Base-by-base conservation (phyloP, 192 early-diverging fungal species). In the Entomortierella chlamydospora region DNA sequence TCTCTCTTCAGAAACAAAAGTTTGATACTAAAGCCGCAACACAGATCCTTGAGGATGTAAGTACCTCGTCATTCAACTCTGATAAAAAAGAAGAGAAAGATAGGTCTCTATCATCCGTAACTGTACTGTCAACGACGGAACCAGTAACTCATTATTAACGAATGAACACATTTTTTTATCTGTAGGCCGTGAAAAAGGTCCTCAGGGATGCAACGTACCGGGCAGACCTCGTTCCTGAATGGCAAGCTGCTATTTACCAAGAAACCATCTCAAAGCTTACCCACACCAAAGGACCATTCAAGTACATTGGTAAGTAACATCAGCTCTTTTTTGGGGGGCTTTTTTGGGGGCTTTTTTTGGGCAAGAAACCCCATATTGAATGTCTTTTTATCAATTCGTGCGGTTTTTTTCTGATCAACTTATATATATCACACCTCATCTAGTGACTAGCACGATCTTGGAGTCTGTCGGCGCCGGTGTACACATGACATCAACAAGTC, bases 381-480 rank as follows among this genome's bases (percentile, higher is more conserved):
- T n/a, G n/a, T n/a, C n/a, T n/a, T n/a, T n/a, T n/a, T n/a, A n/a
- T n/a, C n/a, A n/a, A n/a, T n/a, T n/a, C n/a, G n/a, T n/a, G n/a
- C n/a, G n/a, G n/a, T n/a, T n/a, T n/a, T n/a, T n/a, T n/a, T n/a
- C n/a, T n/a, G n/a, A n/a, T n/a, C n/a, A n/a, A n/a, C n/a, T n/a
- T n/a, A n/a, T n/a, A n/a, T n/a, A n/a, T n/a, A n/a, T n/a, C n/a
- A n/a, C n/a, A 47, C 20, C 5, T 47, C 17, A n/a, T 37, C 22
- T 49, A 74, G 73, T 77, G 37, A 77, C 65, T 10, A 77, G 65
- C 54, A 77, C 73, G 9, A 63, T 77, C 33, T 25, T 77, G 26
- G 73, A 77, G 13, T 57, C 58, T 25, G 61, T 77, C 9, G 73
- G 73, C 4, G 58, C 73, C 25, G 73, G 73, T 15, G 61, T 77